These are phyloP conservation scores for Pichia nanzhaoensis DNA, from an alignment of 805 yeast species.

Conservation along the genomic window DNA sequence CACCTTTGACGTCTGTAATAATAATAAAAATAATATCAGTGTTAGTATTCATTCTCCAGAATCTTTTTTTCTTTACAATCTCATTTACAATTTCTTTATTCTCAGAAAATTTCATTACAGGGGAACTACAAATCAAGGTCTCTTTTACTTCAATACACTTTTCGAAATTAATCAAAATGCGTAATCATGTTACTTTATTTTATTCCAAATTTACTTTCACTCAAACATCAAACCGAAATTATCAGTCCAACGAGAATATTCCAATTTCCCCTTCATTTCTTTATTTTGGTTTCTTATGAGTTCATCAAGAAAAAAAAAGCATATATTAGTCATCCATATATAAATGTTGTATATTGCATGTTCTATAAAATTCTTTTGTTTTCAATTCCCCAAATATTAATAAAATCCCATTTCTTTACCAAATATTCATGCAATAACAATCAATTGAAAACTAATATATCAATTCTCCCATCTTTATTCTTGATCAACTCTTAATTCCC, in stretches of 20 bases:
- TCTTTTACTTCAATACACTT: background rate
- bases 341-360: slow-evolving; percentile 5
- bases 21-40: slow-evolving; percentile 15
- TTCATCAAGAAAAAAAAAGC: slow-evolving; percentile 3
- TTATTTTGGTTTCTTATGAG: background rate
- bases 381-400: background rate
- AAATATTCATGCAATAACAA: slow-evolving; percentile 6
- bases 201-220: background rate
- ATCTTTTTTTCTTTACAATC: background rate
- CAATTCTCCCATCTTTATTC: background rate
- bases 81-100: background rate
- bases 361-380: background rate
- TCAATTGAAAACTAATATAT: slow-evolving; percentile 1
- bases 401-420: too few species aligned
- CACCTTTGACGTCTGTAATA: slow-evolving; percentile 86
- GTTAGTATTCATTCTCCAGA: slow-evolving; percentile 12
- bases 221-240: background rate
- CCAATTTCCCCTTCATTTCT: background rate
- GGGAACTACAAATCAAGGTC: slow-evolving; percentile 1
- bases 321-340: slow-evolving; percentile 1
- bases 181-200: slow-evolving; percentile 1
- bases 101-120: too few species aligned
- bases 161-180: background rate
- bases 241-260: background rate
- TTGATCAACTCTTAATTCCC: background rate